A percentile compares a stretch with the other conserved stretches of the same genome.
phyloP scores from a whole-genome alignment of 345 rosid species.

The Rubroshorea leprosula region DNA sequence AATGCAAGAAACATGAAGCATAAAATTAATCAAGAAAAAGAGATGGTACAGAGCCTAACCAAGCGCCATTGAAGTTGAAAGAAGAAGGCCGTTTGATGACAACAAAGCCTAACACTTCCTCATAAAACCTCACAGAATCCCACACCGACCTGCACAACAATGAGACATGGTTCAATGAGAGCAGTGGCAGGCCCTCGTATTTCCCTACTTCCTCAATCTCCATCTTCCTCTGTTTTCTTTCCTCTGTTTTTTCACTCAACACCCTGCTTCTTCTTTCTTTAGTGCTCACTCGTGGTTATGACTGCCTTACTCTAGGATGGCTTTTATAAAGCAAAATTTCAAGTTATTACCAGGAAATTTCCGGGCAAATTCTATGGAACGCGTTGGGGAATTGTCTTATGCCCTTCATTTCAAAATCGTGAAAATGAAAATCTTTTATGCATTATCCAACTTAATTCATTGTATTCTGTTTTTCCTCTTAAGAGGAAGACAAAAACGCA shows the following conservation, averaged over 20 bases:
- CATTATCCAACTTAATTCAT: no score
- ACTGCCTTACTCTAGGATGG: background rate
- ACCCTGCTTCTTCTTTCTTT: background rate
- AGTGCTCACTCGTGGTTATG: background rate
- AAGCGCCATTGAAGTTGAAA: conserved; percentile 59
- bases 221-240: background rate
- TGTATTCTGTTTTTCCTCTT: no score
- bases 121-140: conserved; percentile 38
- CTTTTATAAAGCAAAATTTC: conserved; percentile 21
- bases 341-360: conserved; percentile 32
- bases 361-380: conserved; percentile 28
- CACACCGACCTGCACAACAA: conserved; percentile 46
- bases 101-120: conserved; percentile 47
- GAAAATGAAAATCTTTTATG: no score
- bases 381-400: background rate
- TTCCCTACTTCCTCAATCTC: conserved; percentile 33
- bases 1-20: background rate
- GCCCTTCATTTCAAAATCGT: no score
- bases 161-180: conserved; percentile 50
- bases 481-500: no score
- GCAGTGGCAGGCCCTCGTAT: conserved; percentile 35
- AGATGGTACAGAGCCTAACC: conserved; percentile 34
- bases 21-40: background rate
- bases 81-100: conserved; percentile 60
- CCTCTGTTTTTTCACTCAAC: no score